These are phyloP conservation scores for Calonectria henricotiae DNA, from an alignment of 2,329 filamentous ascomycete genomes.

Conservation along the genomic window DNA sequence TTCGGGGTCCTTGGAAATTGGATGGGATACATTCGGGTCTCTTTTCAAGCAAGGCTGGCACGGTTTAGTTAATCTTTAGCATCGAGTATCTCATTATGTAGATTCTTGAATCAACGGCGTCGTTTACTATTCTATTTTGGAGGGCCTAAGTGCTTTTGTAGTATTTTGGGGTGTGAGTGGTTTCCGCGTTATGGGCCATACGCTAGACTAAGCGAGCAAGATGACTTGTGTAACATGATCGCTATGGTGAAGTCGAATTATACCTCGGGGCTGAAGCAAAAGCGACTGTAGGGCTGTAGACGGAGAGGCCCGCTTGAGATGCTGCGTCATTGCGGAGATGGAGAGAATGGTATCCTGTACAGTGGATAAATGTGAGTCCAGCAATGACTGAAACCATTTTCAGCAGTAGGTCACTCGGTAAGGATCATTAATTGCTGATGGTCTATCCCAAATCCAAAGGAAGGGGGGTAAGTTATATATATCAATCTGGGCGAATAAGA, in stretches of 20 bases:
- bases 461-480: neutral
- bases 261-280: neutral
- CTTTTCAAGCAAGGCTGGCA: constrained; percentile 12
- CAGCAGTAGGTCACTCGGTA: too few relatives aligned
- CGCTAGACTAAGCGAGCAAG: neutral
- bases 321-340: too few relatives aligned
- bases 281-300: neutral
- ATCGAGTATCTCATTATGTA: constrained; percentile 28
- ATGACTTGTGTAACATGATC: neutral
- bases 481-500: neutral
- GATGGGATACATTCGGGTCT: constrained; percentile 36
- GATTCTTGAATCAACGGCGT: constrained; percentile 38
- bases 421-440: neutral
- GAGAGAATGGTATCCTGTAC: neutral
- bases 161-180: neutral
- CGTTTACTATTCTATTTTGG: neutral
- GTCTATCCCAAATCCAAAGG: neutral
- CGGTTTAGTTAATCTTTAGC: constrained; percentile 24
- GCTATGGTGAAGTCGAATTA: neutral
- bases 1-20: constrained; percentile 35
- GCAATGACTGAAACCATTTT: neutral
- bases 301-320: neutral
- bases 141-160: constrained; percentile 3
- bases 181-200: constrained; percentile 1
- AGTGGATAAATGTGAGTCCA: neutral